Conservation (phyloP, 2,329 filamentous ascomycete genomes). For the Phaeosphaeria sp. region DNA sequence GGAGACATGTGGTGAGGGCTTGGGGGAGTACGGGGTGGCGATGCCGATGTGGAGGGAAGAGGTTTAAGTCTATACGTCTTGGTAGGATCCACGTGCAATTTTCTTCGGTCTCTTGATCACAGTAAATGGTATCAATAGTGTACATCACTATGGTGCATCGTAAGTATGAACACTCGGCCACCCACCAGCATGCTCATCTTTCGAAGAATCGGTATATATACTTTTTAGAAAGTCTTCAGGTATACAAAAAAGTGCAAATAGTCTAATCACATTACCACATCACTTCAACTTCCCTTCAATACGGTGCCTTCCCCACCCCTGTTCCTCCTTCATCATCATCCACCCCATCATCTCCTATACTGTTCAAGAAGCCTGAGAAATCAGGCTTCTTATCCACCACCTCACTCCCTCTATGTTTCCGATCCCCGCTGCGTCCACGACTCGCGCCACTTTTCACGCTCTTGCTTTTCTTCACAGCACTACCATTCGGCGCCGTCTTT, state of each 20-base stretch:
- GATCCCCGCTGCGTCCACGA: constrained; percentile 26
- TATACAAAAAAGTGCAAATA: background rate
- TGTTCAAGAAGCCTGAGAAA: constrained; percentile 43
- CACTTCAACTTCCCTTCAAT: constrained; percentile 14
- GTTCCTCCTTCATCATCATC: constrained; percentile 21
- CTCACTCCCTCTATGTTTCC: constrained; percentile 20
- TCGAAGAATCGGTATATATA: too few species aligned
- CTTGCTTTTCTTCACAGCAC: constrained; percentile 25
- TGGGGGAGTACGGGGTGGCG: background rate
- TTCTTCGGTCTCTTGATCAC: too few species aligned
- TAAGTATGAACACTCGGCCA: too few species aligned
- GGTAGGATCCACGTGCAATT: too few species aligned
- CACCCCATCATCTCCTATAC: constrained; percentile 36
- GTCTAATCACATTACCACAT: background rate
- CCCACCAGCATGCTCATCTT: too few species aligned
- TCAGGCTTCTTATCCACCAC: constrained; percentile 28
- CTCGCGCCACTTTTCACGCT: constrained; percentile 35
- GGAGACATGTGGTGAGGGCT: background rate
- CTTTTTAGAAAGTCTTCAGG: background rate
- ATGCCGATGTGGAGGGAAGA: background rate
- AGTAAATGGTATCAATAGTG: too few species aligned
- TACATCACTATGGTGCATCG: too few species aligned
- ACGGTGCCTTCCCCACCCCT: constrained; percentile 35
- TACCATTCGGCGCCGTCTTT: constrained; percentile 28
- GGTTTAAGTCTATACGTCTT: background rate